phyloP scores from a whole-genome alignment of 805 yeast genomes.

The Ogataea dorogensis region DNA sequence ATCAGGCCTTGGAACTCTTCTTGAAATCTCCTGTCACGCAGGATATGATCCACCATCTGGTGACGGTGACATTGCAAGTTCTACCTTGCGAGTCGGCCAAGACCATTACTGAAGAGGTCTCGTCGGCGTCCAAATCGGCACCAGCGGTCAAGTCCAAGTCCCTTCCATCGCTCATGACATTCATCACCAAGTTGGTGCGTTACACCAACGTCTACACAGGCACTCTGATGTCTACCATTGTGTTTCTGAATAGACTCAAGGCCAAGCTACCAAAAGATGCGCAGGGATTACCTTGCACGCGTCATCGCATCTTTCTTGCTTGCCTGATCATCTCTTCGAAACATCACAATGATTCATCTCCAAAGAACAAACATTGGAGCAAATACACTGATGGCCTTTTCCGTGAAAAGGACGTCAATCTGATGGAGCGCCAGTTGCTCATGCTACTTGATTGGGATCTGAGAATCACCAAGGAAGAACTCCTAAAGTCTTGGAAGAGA shows the following conservation, averaged over 20 bases:
- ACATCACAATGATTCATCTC: slow-evolving; percentile 74
- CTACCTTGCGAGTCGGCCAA: slow-evolving; percentile 54
- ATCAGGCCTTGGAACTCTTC: slow-evolving; percentile 58
- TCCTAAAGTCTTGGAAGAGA: slow-evolving; percentile 39
- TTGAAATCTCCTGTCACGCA: slow-evolving; percentile 68
- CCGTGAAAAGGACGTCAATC: slow-evolving; percentile 63
- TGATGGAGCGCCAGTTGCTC: slow-evolving; percentile 77
- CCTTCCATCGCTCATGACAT: slow-evolving; percentile 70
- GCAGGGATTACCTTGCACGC: slow-evolving; percentile 74
- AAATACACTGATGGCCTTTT: slow-evolving; percentile 74
- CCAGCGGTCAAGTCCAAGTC: slow-evolving; percentile 37
- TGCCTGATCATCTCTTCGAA: slow-evolving; percentile 72
- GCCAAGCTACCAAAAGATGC: slow-evolving; percentile 65
- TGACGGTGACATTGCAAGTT: slow-evolving; percentile 63
- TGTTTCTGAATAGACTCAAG: slow-evolving; percentile 62
- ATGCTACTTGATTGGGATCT: slow-evolving; percentile 71
- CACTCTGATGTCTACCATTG: slow-evolving; percentile 68
- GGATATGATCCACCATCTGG: slow-evolving; percentile 70
- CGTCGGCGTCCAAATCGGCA: slow-evolving; percentile 34
- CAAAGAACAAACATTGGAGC: slow-evolving; percentile 79
- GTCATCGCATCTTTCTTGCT: slow-evolving; percentile 74
- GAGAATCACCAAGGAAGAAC: slow-evolving; percentile 44
- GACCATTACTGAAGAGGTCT: slow-evolving; percentile 34
- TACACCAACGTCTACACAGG: slow-evolving; percentile 81
- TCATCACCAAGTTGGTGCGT: slow-evolving; percentile 67